phyloP scores from a whole-genome alignment of 2,329 filamentous ascomycete genomes.

The Ceratocystis variospora region DNA sequence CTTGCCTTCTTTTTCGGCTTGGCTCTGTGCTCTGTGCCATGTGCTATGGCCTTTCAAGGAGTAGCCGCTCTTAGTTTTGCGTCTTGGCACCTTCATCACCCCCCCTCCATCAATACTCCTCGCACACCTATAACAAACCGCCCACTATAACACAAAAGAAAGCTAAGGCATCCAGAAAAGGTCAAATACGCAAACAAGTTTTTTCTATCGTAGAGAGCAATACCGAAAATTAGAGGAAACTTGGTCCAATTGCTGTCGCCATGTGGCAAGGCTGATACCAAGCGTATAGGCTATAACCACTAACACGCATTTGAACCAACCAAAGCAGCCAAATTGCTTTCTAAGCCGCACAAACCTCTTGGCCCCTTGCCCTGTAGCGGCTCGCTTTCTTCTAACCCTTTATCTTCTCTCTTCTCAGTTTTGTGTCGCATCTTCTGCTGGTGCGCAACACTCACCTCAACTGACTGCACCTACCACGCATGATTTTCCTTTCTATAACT shows the following conservation, averaged over 20 bases:
- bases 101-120: neutral
- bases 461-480: conserved; percentile 4
- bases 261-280: neutral
- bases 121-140: neutral
- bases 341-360: neutral
- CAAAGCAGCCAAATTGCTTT: neutral
- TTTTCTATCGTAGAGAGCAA: neutral
- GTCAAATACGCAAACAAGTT: neutral
- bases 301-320: neutral
- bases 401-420: neutral
- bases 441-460: neutral
- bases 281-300: neutral
- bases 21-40: neutral
- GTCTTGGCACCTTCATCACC: neutral
- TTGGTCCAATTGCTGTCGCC: neutral
- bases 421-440: neutral
- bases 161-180: neutral
- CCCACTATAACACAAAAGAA: neutral
- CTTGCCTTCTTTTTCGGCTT: neutral
- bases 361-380: neutral
- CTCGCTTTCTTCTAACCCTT: neutral
- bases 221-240: no score
- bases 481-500: neutral
- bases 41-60: neutral
- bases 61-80: neutral